phyloP scores from a whole-genome alignment of 1,139 yeast species.

The Scheffersomyces stambukii region DNA sequence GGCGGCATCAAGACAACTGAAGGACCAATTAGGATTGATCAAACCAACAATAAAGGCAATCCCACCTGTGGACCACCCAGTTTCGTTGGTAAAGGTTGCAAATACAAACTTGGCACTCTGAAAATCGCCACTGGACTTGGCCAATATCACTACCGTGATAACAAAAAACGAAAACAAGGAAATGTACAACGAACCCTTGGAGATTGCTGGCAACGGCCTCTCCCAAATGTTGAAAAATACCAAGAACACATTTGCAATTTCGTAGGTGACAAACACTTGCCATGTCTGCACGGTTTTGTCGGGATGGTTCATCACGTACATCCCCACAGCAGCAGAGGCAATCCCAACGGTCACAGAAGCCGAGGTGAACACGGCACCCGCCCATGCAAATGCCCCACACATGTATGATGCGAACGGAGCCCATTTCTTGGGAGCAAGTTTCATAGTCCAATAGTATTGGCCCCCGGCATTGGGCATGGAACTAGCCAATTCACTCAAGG shows the following conservation, averaged over 20 bases:
- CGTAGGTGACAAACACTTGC: constrained; percentile 57
- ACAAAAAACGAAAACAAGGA: constrained; percentile 51
- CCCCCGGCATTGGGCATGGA: constrained; percentile 65
- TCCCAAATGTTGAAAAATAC: constrained; percentile 56
- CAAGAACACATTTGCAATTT: constrained; percentile 32
- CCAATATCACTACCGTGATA: constrained; percentile 54
- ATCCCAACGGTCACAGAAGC: constrained; percentile 57
- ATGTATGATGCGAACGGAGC: constrained; percentile 45
- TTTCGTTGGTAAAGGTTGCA: constrained; percentile 53
- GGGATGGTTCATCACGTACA: constrained; percentile 47
- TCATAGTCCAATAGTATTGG: constrained; percentile 49
- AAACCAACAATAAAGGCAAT: constrained; percentile 65
- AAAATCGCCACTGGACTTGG: constrained; percentile 48
- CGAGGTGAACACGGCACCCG: constrained; percentile 54
- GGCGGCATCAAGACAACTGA: constrained; percentile 66
- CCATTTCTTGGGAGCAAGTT: constrained; percentile 46
- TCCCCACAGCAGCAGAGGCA: constrained; percentile 46
- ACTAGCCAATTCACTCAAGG: constrained; percentile 45
- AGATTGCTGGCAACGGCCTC: constrained; percentile 49
- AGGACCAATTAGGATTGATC: constrained; percentile 67
- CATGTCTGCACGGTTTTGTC: constrained; percentile 44
- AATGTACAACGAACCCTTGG: constrained; percentile 49
- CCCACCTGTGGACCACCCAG: constrained; percentile 61
- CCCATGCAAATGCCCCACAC: constrained; percentile 55
- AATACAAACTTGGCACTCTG: constrained; percentile 59